These are phyloP conservation scores for Phytophthora crassamura DNA, from an alignment of 352 stramenopile species.

Conservation along the genomic window DNA sequence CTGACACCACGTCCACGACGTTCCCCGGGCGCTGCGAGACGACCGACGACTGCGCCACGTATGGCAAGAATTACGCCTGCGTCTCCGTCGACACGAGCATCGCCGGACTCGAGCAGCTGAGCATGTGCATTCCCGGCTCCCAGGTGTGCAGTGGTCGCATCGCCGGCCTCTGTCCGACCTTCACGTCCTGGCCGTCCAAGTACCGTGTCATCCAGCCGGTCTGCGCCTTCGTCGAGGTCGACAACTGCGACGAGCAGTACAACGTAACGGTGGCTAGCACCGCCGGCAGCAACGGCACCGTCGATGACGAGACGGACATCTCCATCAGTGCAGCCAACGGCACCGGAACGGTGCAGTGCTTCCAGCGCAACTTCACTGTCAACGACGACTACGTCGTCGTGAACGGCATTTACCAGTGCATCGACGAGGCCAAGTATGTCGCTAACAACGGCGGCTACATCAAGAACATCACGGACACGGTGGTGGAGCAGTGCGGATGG, in stretches of 20 bases:
- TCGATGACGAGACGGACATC: constrained; percentile 27
- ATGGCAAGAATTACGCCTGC: constrained; percentile 69
- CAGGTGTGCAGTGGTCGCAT: constrained; percentile 71
- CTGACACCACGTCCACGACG: constrained; percentile 44
- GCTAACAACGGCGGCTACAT: constrained; percentile 62
- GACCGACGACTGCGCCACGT: constrained; percentile 58
- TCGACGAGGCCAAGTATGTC: constrained; percentile 73
- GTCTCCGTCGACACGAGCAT: constrained; percentile 71
- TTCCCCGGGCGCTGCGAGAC: constrained; percentile 63
- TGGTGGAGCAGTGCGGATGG: constrained; percentile 61
- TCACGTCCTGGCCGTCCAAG: constrained; percentile 72
- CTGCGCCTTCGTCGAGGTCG: constrained; percentile 68
- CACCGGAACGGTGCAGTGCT: constrained; percentile 71
- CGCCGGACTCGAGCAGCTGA: constrained; percentile 61
- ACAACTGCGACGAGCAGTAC: constrained; percentile 69
- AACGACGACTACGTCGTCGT: constrained; percentile 51
- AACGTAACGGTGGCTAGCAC: constrained; percentile 40
- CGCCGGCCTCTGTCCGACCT: constrained; percentile 71
- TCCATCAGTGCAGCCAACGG: constrained; percentile 26
- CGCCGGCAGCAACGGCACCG: constrained; percentile 34
- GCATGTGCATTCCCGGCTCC: constrained; percentile 66
- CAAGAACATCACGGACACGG: constrained; percentile 64
- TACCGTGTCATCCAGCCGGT: constrained; percentile 77
- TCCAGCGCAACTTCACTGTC: constrained; percentile 66
- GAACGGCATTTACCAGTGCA: constrained; percentile 81